phyloP scores from a whole-genome alignment of 495 filamentous ascomycete species.

The Aspergillus leporis region DNA sequence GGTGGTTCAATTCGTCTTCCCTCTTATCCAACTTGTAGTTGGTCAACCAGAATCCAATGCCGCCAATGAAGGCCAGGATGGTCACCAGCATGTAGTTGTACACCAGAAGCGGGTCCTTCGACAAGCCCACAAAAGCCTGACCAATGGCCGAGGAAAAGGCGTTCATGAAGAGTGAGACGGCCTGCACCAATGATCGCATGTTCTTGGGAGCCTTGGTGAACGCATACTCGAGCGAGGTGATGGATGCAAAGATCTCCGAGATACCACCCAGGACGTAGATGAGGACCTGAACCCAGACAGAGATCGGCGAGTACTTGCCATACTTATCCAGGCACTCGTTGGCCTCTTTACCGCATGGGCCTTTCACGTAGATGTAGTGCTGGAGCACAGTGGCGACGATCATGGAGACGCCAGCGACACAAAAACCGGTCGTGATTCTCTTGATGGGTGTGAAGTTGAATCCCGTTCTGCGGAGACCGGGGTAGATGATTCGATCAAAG shows the following conservation, averaged over 20 bases:
- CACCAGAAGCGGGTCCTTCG: constrained; percentile 67
- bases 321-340: constrained; percentile 42
- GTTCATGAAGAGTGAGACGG: constrained; percentile 66
- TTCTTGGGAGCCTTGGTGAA: constrained; percentile 78
- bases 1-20: constrained; percentile 64
- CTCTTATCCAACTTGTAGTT: constrained; percentile 59
- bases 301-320: constrained; percentile 46
- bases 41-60: constrained; percentile 60
- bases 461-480: constrained; percentile 58
- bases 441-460: constrained; percentile 73
- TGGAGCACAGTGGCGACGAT: constrained; percentile 65
- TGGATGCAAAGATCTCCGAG: constrained; percentile 72
- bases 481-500: constrained; percentile 69
- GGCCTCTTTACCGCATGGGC: constrained; percentile 56
- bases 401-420: constrained; percentile 61
- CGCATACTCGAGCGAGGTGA: constrained; percentile 69
- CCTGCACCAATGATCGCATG: constrained; percentile 73
- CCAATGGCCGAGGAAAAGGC: constrained; percentile 70
- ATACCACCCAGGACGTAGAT: constrained; percentile 68
- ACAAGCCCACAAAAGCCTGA: constrained; percentile 63
- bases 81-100: constrained; percentile 66
- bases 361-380: constrained; percentile 67
- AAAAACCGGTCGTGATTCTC: constrained; percentile 70
- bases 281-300: constrained; percentile 63
- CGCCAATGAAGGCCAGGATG: constrained; percentile 60